Conservation (phyloP, 164 flowering plant genomes). For the Platanus orientalis region DNA sequence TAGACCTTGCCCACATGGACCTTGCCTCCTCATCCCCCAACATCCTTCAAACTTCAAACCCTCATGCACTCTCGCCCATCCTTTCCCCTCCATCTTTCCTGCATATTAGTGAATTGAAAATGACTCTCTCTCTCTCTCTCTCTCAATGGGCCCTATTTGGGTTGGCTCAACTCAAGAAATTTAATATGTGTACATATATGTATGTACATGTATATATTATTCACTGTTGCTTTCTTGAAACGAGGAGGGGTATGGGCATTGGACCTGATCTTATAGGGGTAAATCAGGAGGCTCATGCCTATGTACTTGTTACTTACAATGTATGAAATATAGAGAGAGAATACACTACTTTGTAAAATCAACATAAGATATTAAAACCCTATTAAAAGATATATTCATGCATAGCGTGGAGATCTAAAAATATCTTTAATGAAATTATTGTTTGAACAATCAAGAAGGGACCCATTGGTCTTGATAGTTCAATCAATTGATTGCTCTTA, state of each 20-base stretch:
- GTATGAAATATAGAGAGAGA: not conserved
- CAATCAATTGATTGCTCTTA: not conserved
- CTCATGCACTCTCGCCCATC: no score
- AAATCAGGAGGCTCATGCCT: not conserved
- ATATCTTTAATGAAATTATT: not conserved
- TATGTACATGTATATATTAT: no score
- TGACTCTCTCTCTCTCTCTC: not conserved
- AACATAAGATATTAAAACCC: no score
- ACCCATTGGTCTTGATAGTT: not conserved
- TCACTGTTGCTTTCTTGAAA: not conserved
- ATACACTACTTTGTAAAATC: not conserved
- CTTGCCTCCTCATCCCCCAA: not conserved
- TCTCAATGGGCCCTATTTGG: not conserved
- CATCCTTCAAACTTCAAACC: not conserved
- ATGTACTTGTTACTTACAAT: not conserved
- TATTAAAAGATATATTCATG: not conserved
- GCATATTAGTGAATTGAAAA: no score
- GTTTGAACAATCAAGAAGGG: not conserved
- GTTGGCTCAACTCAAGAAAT: not conserved
- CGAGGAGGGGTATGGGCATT: not conserved
- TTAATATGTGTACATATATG: not conserved
- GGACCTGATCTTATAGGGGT: not conserved
- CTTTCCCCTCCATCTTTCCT: no score
- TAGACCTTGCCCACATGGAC: not conserved
- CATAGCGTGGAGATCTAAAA: not conserved